phyloP scores from a whole-genome alignment of 257 asterid genomes.

The Paulownia fortunei region DNA sequence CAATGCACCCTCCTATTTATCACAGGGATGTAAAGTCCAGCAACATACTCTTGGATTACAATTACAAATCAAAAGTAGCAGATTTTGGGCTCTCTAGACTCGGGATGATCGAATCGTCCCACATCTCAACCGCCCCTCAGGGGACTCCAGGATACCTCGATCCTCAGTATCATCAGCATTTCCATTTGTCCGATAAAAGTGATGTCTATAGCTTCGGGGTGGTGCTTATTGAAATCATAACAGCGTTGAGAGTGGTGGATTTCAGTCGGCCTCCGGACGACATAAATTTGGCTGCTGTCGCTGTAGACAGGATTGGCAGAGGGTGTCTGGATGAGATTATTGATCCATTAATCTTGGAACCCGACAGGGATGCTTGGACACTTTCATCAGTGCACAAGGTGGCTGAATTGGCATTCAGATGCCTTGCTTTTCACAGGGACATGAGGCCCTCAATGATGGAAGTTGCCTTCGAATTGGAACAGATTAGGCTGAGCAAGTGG shows the following conservation, averaged over 20 bases:
- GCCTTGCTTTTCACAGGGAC: constrained; percentile 58
- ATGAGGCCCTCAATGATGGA: constrained; percentile 67
- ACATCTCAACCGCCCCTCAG: constrained; percentile 62
- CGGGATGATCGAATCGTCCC: constrained; percentile 52
- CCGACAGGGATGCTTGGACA: constrained; percentile 36
- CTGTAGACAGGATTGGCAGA: constrained; percentile 50
- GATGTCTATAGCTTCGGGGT: constrained; percentile 66
- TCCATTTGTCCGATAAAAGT: constrained; percentile 60
- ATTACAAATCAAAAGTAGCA: constrained; percentile 59
- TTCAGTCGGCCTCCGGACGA: constrained; percentile 47
- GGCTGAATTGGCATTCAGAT: constrained; percentile 60
- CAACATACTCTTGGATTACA: constrained; percentile 58
- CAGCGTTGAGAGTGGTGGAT: constrained; percentile 52
- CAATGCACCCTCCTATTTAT: constrained; percentile 62
- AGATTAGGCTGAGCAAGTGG: constrained; percentile 45
- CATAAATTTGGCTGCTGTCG: constrained; percentile 53
- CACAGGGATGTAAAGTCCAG: constrained; percentile 70
- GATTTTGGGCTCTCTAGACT: constrained; percentile 68
- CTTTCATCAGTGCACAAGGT: constrained; percentile 44
- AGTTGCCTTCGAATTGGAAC: constrained; percentile 58
- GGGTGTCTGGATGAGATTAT: constrained; percentile 50
- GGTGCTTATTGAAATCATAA: constrained; percentile 56
- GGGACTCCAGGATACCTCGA: constrained; percentile 66
- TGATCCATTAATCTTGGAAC: constrained; percentile 43
- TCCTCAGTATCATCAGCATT: constrained; percentile 61